Percentiles rank a stretch among this genome's conserved stretches.
Evolutionary conservation across 805 yeast species (phyloP).

Genomic region (Wickerhamomyces mucosus): DNA sequence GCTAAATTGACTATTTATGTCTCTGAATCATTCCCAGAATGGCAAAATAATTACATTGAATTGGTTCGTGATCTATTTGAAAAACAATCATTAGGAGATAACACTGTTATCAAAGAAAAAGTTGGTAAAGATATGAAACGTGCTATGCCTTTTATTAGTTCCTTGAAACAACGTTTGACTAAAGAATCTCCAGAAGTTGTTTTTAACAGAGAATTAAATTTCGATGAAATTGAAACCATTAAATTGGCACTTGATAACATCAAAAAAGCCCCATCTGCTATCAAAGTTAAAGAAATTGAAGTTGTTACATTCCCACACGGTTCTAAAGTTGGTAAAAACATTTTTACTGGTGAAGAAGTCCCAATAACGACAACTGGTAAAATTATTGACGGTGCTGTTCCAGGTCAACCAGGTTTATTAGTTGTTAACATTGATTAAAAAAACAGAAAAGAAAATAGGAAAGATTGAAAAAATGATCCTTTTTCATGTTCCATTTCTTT

Average conservation of each 20-base stretch:
- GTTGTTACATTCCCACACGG: conserved; percentile 60
- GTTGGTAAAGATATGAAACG: conserved; percentile 90
- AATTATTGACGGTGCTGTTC: conserved; percentile 74
- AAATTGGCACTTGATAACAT: conserved; percentile 46
- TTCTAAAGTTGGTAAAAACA: conserved; percentile 49
- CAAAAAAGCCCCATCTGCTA: conserved; percentile 53
- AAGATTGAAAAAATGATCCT: neutral
- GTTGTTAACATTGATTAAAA: conserved; percentile 43
- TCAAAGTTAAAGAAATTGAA: conserved; percentile 45
- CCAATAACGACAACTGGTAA: conserved; percentile 54
- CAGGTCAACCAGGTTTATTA: conserved; percentile 87
- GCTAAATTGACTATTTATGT: conserved; percentile 64
- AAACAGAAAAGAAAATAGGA: neutral
- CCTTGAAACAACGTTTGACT: conserved; percentile 71
- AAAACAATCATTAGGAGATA: conserved; percentile 52
- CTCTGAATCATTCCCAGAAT: conserved; percentile 81
- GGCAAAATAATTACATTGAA: conserved; percentile 79
- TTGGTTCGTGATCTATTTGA: conserved; percentile 72
- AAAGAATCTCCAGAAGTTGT: conserved; percentile 66
- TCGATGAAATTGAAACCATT: conserved; percentile 65
- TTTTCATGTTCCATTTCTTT: neutral
- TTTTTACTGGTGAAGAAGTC: conserved; percentile 60
- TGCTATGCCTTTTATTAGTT: conserved; percentile 94
- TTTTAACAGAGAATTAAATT: conserved; percentile 81
- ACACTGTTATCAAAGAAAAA: conserved; percentile 49